Base-by-base conservation (phyloP, 495 filamentous ascomycete genomes). In the Aspergillus sparsus region DNA sequence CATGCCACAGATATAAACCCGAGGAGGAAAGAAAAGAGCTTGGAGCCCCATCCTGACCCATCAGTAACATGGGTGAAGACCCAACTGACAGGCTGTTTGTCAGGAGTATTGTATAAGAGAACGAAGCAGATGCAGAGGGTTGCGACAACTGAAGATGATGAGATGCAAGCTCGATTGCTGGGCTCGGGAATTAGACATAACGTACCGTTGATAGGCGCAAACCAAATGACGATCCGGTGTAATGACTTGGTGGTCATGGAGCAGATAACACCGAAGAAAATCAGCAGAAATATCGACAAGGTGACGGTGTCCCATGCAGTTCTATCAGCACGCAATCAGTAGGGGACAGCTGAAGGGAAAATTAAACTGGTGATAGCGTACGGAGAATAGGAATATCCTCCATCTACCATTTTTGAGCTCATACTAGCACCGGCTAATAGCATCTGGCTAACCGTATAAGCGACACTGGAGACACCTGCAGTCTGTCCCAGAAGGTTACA, bases 1-100 rank as follows among this genome's bases (percentile, higher is more conserved):
- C 87, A 90, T 12, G 87, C 85, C 2, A 90, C 87, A 5, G 85
- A 87, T 11, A 90, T 74, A 64, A 90, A 90, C 7, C 86, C 86
- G 27, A 89, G 73, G 27, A 88, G 74, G 64, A 88, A 89, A 3
- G 85, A 87, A 59, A 87, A 87, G 12, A 76, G 69, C 61, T 82
- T 85, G 27, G 78, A 87, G 11, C 80, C 81, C 85, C 86, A 89
- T 42, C 85, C 85, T 11, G 85, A 87, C n/a, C 82, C 82, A 68
- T 88, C 84, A 11, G 81, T 84, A 54, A 90, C 80, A 55, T 85
- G 72, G 35, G 82, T 85, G 69, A 90, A 90, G 2, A 89, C 87
- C 79, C 83, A 88, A 53, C 67, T 82, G 9, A 84, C 85, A 45
- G 80, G 77, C 62, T 85, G 85, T 62, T 87, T 85, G 49, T 89